Percentiles rank a stretch among this genome's conserved stretches.
Conservation (phyloP, 2,329 filamentous ascomycete species). For the Ophiocordyceps camponoti-rufipedis region DNA sequence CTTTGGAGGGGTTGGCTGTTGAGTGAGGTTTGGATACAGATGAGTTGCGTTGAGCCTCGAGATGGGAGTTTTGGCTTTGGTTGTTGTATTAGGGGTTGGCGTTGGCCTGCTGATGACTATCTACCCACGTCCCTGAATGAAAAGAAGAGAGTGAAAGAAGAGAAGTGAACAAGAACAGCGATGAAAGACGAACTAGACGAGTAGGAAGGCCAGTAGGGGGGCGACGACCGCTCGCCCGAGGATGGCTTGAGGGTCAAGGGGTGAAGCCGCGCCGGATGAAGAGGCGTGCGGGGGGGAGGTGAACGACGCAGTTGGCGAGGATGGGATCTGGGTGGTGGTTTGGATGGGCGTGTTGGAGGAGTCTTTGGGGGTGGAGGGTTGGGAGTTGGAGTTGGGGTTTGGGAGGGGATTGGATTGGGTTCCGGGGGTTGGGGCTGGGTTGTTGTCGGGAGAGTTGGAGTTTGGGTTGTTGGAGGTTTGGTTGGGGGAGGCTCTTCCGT, state of each 20-base stretch:
- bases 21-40: neutral
- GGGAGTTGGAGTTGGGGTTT: neutral
- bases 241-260: too few relatives aligned
- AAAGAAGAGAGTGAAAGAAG: neutral
- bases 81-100: neutral
- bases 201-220: neutral
- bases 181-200: neutral
- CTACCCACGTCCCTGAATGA: too few relatives aligned
- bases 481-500: neutral
- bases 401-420: neutral
- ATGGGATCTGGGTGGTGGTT: neutral
- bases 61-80: neutral
- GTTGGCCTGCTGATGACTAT: neutral
- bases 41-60: too few relatives aligned
- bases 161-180: neutral
- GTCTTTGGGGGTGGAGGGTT: neutral
- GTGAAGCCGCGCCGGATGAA: too few relatives aligned
- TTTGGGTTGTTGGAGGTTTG: neutral
- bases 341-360: neutral
- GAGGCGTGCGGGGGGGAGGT: too few relatives aligned
- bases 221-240: too few relatives aligned
- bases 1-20: constrained; percentile 54
- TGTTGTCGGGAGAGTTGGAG: neutral
- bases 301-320: neutral
- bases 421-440: neutral